Evolutionary conservation across 306 rosid species (phyloP), one percentile per base, ranked within the genome.

Genomic region (Prunus armeniaca): DNA sequence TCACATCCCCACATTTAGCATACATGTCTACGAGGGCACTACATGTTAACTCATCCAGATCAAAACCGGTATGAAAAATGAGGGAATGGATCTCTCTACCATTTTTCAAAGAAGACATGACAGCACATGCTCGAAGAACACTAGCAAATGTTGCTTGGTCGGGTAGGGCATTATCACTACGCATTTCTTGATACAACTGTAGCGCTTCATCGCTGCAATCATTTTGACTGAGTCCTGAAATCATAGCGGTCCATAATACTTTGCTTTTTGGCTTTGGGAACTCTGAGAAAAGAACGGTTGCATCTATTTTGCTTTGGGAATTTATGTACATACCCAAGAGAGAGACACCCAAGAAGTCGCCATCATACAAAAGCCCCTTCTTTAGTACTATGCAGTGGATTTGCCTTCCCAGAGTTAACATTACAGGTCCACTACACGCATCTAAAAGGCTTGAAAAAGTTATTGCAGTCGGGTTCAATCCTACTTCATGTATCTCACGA

Each of bases 111-210:
- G 96, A 86, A 19, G 93, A 85, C 58, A 82, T 75, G 69, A 86
- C 88, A 51, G 98, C 86, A 84, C 89, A 87, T 12, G 87, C 85
- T 50, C 85, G 86, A 82, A 93, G 91, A 71, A 89, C 85, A 55
- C 90, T 89, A 55, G 87, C 96, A 80, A 93, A 93, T 63, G 94
- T 87, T 58, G 98, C 98, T 83, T 93, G 96, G 80, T 93, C 96
- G 0, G 93, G 94, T 38, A 87, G 73, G 67, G 86, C 76, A 78
- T 82, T 76, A 81, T 86, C 78, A 63, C 72, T n/a, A 51, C 76
- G 94, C 98, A 93, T 89, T 75, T 86, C 70, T 65, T 19, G 78
- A 68, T 89, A 90, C 54, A 83, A 81, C 69, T 76, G 81, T 71
- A 90, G 67, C 78, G 96, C 94, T 81, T 82, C 85, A 20, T 82